phyloP scores from a whole-genome alignment of 306 rosid species.

The Ormosia semicastrata region DNA sequence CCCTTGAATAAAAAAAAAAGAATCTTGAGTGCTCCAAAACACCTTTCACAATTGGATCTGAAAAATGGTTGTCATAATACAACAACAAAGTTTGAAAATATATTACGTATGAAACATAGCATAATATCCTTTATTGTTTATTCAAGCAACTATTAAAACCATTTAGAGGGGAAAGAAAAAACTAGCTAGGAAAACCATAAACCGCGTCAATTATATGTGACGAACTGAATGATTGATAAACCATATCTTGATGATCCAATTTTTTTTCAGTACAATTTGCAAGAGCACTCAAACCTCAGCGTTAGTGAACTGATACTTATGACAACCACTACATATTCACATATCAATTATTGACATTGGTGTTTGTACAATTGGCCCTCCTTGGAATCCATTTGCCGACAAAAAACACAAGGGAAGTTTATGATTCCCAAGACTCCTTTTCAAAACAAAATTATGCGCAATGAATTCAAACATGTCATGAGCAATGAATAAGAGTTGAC shows the following conservation, averaged over 20 bases:
- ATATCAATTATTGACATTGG: constrained; percentile 38
- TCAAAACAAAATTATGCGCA: constrained; percentile 29
- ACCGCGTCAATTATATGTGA: not conserved
- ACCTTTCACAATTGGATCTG: too few relatives aligned
- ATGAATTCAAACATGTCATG: constrained; percentile 43
- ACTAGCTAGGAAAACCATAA: not conserved
- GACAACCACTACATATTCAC: constrained; percentile 14
- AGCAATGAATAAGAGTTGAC: constrained; percentile 35
- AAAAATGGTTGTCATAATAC: too few relatives aligned
- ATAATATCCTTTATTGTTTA: not conserved
- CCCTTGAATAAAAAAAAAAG: too few relatives aligned
- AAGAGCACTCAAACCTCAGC: not conserved
- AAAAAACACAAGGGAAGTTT: constrained; percentile 31
- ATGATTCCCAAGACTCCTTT: constrained; percentile 44
- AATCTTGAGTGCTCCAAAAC: too few relatives aligned
- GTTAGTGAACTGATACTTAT: constrained; percentile 4
- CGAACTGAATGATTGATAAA: not conserved
- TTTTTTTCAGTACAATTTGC: not conserved
- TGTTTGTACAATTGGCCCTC: constrained; percentile 33
- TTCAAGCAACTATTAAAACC: not conserved
- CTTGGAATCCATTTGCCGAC: constrained; percentile 38
- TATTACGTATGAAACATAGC: too few relatives aligned
- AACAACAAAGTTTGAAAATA: too few relatives aligned
- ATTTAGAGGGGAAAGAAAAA: not conserved
- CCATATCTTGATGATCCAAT: not conserved